These are phyloP conservation scores for Pestalotiopsis sp. DNA, from an alignment of 2,329 filamentous ascomycete genomes.

Conservation along the genomic window DNA sequence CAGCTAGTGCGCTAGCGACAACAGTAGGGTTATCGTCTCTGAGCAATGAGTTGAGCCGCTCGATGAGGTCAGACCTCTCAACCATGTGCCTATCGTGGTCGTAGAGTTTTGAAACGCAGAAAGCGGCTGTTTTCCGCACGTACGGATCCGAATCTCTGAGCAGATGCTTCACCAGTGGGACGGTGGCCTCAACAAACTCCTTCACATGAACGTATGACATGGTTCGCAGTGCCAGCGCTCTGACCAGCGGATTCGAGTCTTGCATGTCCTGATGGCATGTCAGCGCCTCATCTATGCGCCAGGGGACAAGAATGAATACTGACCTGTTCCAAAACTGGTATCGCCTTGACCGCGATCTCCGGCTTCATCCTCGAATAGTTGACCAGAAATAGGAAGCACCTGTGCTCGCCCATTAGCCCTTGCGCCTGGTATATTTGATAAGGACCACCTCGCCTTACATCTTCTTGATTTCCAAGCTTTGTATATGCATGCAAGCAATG, in stretches of 20 bases:
- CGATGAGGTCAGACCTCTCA: conserved; percentile 88
- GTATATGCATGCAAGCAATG: conserved; percentile 92
- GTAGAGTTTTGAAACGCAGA: conserved; percentile 96
- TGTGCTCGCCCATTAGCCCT: conserved; percentile 44
- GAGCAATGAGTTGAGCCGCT: conserved; percentile 84
- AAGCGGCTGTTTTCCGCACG: conserved; percentile 95
- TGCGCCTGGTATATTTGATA: conserved; percentile 16
- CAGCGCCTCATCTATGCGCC: conserved; percentile 15
- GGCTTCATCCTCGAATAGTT: conserved; percentile 96
- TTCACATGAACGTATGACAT: conserved; percentile 97
- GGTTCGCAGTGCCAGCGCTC: conserved; percentile 88
- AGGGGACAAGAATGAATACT: neutral
- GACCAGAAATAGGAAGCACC: conserved; percentile 97
- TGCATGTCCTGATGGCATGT: conserved; percentile 75
- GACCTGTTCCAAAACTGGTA: conserved; percentile 84
- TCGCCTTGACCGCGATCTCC: conserved; percentile 89
- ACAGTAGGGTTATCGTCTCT: conserved; percentile 97
- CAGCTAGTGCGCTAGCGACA: conserved; percentile 88
- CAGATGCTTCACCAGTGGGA: conserved; percentile 80
- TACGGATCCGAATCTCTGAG: conserved; percentile 90
- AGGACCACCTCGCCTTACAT: conserved; percentile 63
- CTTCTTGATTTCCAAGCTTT: conserved; percentile 97
- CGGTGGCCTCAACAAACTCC: conserved; percentile 91
- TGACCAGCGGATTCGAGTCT: conserved; percentile 87
- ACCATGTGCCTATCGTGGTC: conserved; percentile 93